A percentile compares a stretch with the other conserved stretches of the same genome.
Evolutionary conservation across 2,329 filamentous ascomycete genomes (phyloP).

Genomic region (Hymenoscyphus linearis): DNA sequence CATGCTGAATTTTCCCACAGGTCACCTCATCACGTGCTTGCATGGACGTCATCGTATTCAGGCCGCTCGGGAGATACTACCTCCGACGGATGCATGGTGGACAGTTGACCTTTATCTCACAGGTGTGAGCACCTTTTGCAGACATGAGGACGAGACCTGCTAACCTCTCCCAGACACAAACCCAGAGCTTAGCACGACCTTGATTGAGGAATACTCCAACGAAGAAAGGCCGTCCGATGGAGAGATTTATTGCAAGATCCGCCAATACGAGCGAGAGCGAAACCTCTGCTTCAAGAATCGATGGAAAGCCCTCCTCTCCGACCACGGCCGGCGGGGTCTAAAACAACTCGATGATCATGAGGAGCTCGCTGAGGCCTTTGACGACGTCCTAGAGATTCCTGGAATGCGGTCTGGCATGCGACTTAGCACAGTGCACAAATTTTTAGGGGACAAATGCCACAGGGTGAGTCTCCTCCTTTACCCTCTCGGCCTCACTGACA

Average conservation of each 20-base stretch:
- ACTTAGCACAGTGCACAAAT: slow-evolving; percentile 13
- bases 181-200: slow-evolving; percentile 24
- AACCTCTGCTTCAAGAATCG: slow-evolving; percentile 12
- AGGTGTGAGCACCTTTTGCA: slow-evolving; percentile 10
- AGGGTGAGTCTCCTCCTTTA: slow-evolving; percentile 10
- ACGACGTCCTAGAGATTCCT: slow-evolving; percentile 13
- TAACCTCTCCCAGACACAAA: slow-evolving; percentile 19
- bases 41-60: slow-evolving; percentile 5
- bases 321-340: slow-evolving; percentile 22
- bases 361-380: slow-evolving; percentile 10
- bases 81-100: slow-evolving; percentile 4
- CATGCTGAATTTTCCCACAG: slow-evolving; percentile 5
- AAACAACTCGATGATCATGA: slow-evolving; percentile 24
- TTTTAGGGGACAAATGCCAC: slow-evolving; percentile 13
- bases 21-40: slow-evolving; percentile 16
- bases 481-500: slow-evolving; percentile 10
- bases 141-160: background rate
- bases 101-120: slow-evolving; percentile 11
- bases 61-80: slow-evolving; percentile 6
- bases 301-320: slow-evolving; percentile 19
- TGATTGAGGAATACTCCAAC: slow-evolving; percentile 30
- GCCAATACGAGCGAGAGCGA: slow-evolving; percentile 19
- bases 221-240: slow-evolving; percentile 24
- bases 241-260: slow-evolving; percentile 30
- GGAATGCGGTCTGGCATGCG: slow-evolving; percentile 11